phyloP scores from a whole-genome alignment of 176 grass and related monocot species.

The Musa acuminata region DNA sequence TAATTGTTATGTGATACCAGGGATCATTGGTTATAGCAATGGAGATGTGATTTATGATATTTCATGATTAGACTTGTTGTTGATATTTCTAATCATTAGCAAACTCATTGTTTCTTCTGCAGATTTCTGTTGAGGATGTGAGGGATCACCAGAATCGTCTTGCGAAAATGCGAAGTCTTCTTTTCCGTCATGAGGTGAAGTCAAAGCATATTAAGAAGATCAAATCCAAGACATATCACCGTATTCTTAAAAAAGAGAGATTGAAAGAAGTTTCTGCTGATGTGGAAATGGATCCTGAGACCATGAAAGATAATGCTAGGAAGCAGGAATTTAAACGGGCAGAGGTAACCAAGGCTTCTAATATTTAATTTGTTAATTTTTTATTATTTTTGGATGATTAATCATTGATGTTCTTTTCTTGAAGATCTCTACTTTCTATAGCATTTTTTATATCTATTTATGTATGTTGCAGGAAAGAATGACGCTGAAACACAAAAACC shows the following conservation, averaged over 20 bases:
- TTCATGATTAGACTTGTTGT: neutral
- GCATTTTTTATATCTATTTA: neutral
- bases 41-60: neutral
- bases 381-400: neutral
- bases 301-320: conserved; percentile 55
- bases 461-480: conserved; percentile 51
- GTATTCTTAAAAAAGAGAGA: conserved; percentile 81
- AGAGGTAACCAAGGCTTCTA: conserved; percentile 36
- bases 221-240: conserved; percentile 92
- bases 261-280: conserved; percentile 49
- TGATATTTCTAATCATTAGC: neutral
- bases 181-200: conserved; percentile 90
- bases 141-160: conserved; percentile 65
- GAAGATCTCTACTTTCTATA: neutral
- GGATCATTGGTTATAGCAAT: no score
- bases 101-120: conserved; percentile 13
- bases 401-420: neutral
- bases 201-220: conserved; percentile 92
- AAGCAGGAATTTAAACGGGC: conserved; percentile 82
- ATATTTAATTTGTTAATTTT: conserved; percentile 6
- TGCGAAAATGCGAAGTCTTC: conserved; percentile 97
- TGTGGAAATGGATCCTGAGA: conserved; percentile 65
- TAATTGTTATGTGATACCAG: neutral
- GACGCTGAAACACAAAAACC: conserved; percentile 91
- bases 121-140: conserved; percentile 73